Evolutionary conservation across 164 flowering plant genomes (phyloP), one percentile per base, ranked within the genome.

Genomic region (grape (Vitis vinifera)): DNA sequence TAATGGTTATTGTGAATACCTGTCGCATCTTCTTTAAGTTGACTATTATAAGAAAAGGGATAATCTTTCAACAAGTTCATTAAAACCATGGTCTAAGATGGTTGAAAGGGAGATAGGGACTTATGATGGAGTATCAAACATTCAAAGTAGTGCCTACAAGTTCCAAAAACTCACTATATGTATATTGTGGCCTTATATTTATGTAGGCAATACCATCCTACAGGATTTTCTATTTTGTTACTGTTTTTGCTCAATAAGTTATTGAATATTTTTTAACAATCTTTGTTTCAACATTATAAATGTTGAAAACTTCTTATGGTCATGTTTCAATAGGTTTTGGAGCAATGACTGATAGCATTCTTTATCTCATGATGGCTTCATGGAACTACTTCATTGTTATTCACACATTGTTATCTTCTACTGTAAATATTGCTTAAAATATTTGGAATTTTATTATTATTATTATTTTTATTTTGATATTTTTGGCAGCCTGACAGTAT

Each of bases 401-500:
- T 37, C 44, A 37, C 44, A 37, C 44, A 37, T 37, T 37, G 44
- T 37, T 4, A 37, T 37, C 7, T 37, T 3, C 44, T 37, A 37
- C 44, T 37, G 44, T 37, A 37, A 6, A 37, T 37, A 37, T 37
- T 37, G 44, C 44, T 37, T 37, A 37, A 37, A 37, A 37, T 0
- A 3, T 3, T 37, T 37, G 13, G n/a, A 37, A 53, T 8, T 49
- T 67, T 48, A 51, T 8, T 23, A 23, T 23, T 23, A 23, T 23
- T 23, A 17, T 17, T 17, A 17, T 1, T 23, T 1, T 57, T 67
- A 30, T 14, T 47, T 23, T 49, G 51, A 10, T 1, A 9, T 19
- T 55, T 23, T 71, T 79, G 82, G 70, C 91, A 94, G 98, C 94
- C 98, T 59, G 94, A 92, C 67, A 94, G 98, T 69, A 95, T 93